Evolutionary conservation across 148 eudicot species (phyloP).

Genomic region (Talinum fruticosum): DNA sequence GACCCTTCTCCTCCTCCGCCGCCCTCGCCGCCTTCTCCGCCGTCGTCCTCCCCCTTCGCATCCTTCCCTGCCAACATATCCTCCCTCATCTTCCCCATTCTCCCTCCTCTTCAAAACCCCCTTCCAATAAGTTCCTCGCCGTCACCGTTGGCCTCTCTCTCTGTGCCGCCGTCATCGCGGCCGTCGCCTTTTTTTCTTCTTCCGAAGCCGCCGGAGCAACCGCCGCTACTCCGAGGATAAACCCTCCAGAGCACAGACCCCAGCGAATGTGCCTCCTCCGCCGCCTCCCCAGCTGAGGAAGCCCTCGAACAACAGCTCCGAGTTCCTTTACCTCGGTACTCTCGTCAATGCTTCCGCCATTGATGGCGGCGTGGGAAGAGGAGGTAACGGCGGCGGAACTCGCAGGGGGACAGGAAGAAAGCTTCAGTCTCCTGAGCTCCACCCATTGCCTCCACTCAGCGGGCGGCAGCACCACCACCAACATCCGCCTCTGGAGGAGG

Average conservation of each 20-base stretch:
- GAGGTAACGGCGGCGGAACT: constrained; percentile 1
- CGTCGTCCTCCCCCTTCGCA: constrained; percentile 40
- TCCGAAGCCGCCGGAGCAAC: constrained; percentile 38
- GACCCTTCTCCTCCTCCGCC: constrained; percentile 56
- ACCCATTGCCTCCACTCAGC: constrained; percentile 70
- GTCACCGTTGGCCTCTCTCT: constrained; percentile 50
- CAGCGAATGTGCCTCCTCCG: constrained; percentile 23
- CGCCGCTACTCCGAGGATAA: background rate
- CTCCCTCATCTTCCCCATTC: constrained; percentile 65
- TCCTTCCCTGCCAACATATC: constrained; percentile 93
- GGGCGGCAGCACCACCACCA: constrained; percentile 19
- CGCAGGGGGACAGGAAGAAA: constrained; percentile 28
- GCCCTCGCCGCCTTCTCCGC: constrained; percentile 31
- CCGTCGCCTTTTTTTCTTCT: constrained; percentile 52
- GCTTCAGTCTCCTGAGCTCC: constrained; percentile 87
- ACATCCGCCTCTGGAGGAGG: constrained; percentile 29
- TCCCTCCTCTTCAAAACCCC: constrained; percentile 34
- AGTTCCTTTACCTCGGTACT: constrained; percentile 83
- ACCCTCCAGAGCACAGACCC: constrained; percentile 4
- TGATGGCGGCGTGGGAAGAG: constrained; percentile 9
- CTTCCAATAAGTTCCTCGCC: constrained; percentile 51
- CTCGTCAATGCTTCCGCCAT: constrained; percentile 39
- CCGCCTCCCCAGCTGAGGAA: constrained; percentile 40
- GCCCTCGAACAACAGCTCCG: constrained; percentile 66
- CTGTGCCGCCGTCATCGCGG: constrained; percentile 49